Evolutionary conservation across 2,329 filamentous ascomycete species (phyloP).

Genomic region (Sclerotinia sclerotiorum): DNA sequence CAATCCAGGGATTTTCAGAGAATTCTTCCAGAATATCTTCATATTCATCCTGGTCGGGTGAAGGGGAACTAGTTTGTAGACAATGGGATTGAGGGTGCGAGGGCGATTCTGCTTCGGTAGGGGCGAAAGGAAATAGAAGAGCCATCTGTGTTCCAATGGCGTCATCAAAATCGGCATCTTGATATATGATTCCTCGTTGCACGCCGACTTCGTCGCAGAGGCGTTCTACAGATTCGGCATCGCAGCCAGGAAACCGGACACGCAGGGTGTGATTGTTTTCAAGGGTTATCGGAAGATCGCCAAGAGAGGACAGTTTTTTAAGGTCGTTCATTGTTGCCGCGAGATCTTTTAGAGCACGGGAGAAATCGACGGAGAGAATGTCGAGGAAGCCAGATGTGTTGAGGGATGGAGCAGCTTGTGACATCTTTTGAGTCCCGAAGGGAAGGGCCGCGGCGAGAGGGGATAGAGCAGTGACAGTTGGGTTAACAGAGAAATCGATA

Average conservation of each 20-base stretch:
- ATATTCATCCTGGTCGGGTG: slow-evolving; percentile 39
- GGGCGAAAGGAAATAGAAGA: slow-evolving; percentile 83
- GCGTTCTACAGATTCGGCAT: slow-evolving; percentile 75
- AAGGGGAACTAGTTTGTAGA: slow-evolving; percentile 20
- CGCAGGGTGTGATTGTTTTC: slow-evolving; percentile 62
- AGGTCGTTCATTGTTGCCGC: slow-evolving; percentile 78
- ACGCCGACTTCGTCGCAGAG: slow-evolving; percentile 88
- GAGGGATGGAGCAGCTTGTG: slow-evolving; percentile 57
- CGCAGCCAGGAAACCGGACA: slow-evolving; percentile 88
- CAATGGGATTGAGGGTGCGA: slow-evolving; percentile 33
- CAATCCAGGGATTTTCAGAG: slow-evolving; percentile 38
- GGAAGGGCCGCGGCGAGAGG: slow-evolving; percentile 62
- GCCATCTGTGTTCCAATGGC: slow-evolving; percentile 70
- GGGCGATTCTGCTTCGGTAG: slow-evolving; percentile 47
- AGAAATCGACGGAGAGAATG: slow-evolving; percentile 83
- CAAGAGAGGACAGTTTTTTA: slow-evolving; percentile 70
- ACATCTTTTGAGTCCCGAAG: slow-evolving; percentile 40
- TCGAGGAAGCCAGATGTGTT: slow-evolving; percentile 84
- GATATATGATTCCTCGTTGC: slow-evolving; percentile 71
- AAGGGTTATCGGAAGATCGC: slow-evolving; percentile 79
- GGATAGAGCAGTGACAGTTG: slow-evolving; percentile 84
- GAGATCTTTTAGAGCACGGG: slow-evolving; percentile 80
- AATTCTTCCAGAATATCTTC: slow-evolving; percentile 30
- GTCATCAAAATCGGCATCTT: slow-evolving; percentile 72
- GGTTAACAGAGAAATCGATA: slow-evolving; percentile 85